Conservation (phyloP, 83 land plant genomes). For the Picea abies region DNA sequence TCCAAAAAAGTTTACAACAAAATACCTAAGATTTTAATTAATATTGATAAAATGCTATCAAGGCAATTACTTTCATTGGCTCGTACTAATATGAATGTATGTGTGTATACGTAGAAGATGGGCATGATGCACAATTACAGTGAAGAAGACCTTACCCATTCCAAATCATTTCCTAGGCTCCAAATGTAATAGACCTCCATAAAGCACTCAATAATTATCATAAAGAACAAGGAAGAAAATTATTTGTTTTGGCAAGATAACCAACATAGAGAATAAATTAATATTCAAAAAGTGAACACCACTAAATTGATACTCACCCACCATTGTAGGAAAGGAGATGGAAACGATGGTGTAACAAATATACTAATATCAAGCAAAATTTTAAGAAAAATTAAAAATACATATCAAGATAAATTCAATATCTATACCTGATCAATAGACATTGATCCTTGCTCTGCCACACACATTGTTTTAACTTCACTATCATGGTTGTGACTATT, state of each 20-base stretch:
- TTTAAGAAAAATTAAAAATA: neutral
- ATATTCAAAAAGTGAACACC: neutral
- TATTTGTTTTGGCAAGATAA: neutral
- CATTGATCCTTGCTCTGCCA: slow-evolving; percentile 34
- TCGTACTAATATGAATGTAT: too few relatives aligned
- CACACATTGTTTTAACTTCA: slow-evolving; percentile 52
- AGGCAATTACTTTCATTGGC: too few relatives aligned
- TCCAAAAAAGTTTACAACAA: too few relatives aligned
- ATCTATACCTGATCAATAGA: slow-evolving; percentile 54
- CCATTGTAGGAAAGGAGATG: neutral
- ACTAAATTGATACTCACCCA: neutral
- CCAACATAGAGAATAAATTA: neutral
- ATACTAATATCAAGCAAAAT: neutral
- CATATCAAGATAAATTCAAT: neutral
- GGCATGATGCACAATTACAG: neutral
- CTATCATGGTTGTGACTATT: slow-evolving; percentile 42
- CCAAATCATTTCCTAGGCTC: neutral
- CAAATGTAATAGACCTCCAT: neutral
- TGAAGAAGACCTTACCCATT: neutral
- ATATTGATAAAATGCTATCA: too few relatives aligned
- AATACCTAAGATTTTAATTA: too few relatives aligned
- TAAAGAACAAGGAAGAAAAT: neutral
- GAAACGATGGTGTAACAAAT: neutral
- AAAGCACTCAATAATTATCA: neutral
- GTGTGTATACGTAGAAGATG: too few relatives aligned